Percentiles rank a stretch among this genome's conserved stretches.
These are phyloP conservation scores for Hanseniaspora pseudoguilliermondii DNA, from an alignment of 805 yeast genomes.

Conservation along the genomic window DNA sequence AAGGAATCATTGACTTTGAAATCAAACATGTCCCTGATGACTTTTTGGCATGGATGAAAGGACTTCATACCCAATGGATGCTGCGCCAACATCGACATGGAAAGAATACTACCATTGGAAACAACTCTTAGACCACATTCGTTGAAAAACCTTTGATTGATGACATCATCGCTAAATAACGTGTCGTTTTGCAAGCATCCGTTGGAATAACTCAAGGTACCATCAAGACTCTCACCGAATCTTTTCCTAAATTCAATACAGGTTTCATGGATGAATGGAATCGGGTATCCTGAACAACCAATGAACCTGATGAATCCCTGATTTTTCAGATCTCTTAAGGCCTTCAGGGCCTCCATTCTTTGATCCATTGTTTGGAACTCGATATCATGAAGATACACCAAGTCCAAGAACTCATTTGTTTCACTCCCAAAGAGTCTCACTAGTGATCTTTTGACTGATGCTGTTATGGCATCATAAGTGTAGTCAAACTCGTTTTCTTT, in stretches of 20 bases:
- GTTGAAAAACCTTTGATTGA: background rate
- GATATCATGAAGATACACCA: constrained; percentile 78
- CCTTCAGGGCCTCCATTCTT: constrained; percentile 49
- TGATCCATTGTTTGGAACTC: constrained; percentile 56
- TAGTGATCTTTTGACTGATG: constrained; percentile 55
- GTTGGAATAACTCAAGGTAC: constrained; percentile 65
- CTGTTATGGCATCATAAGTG: constrained; percentile 43
- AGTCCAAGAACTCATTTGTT: constrained; percentile 46
- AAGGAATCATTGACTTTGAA: constrained; percentile 38
- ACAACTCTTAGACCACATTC: constrained; percentile 34
- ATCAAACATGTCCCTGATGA: constrained; percentile 36
- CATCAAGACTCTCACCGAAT: constrained; percentile 39
- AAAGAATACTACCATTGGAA: constrained; percentile 73
- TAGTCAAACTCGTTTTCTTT: constrained; percentile 62
- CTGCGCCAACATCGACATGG: constrained; percentile 73
- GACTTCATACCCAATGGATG: constrained; percentile 39
- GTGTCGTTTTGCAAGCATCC: constrained; percentile 66
- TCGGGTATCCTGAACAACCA: constrained; percentile 83
- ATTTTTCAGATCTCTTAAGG: constrained; percentile 43
- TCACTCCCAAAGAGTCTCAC: constrained; percentile 34
- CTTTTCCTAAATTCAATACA: constrained; percentile 25
- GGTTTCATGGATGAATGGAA: constrained; percentile 47
- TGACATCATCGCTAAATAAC: constrained; percentile 32
- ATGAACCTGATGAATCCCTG: constrained; percentile 47
- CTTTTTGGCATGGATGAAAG: constrained; percentile 69